Base-by-base conservation (phyloP, 2,329 filamentous ascomycete species). In the Aspergillus uvarum region DNA sequence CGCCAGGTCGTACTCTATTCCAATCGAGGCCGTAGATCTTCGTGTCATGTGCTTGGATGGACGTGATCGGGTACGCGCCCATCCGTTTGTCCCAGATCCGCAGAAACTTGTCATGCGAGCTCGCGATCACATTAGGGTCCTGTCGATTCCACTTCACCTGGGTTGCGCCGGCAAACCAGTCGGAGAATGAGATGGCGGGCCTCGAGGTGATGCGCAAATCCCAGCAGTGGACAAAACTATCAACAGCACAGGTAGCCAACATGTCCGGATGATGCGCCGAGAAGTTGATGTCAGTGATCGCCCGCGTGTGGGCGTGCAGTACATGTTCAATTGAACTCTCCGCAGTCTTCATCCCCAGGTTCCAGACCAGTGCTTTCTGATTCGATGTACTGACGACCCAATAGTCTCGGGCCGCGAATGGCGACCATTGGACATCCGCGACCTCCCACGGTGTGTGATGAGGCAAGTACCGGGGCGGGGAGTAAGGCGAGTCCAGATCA, bases 1-100 rank as follows among this genome's bases (percentile, higher is more conserved):
- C 88, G 10, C 86, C 88, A 1, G 86, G 78, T 51, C 87, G 83
- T 12, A 89, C 89, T 54, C 94, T 86, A 71, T 96, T 96, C 94
- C 94, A 97, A 76, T 97, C 94, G 35, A 97, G 82, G 29, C 94
- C 94, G 72, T 97, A 97, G 61, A 97, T 96, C 76, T 96, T 97
- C 42, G 92, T 96, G 32, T 86, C 87, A 70, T 97, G 93, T 0
- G 93, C 94, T 70, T 88, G 87, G 63, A 97, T 96, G 16, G 91
- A 94, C 61, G 87, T 88, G 48, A 97, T 78, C 5, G 93, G 92
- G 60, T 87, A 83, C 3, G 89, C 89, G 0, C 92, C 87, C 70
- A 89, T 90, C 52, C 93, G 84, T 70, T 90, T 88, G 74, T 97
- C 93, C 93, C 93, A 97, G 54, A 97, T 91, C 62, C 91, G 89